Evolutionary conservation across 2,329 filamentous ascomycete species (phyloP).

Genomic region (Colletotrichum lentis): DNA sequence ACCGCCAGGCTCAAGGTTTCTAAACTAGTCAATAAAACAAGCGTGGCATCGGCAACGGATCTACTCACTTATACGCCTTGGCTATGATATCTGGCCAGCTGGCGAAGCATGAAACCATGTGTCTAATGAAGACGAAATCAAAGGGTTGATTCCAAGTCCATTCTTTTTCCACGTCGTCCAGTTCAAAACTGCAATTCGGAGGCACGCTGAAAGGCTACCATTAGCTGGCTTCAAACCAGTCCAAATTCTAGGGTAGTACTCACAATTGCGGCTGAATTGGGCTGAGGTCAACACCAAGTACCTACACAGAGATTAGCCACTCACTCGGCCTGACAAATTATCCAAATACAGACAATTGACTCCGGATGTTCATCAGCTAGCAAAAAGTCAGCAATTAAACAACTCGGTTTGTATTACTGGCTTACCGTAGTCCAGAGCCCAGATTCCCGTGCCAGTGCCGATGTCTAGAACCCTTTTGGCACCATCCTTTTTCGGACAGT

Average conservation of each 20-base stretch:
- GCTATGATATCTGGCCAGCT: constrained; percentile 41
- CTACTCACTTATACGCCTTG: constrained; percentile 40
- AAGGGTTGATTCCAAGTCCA: constrained; percentile 47
- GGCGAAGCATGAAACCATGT: constrained; percentile 43
- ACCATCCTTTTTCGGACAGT: constrained; percentile 41
- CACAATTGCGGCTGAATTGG: constrained; percentile 48
- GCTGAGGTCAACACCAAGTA: constrained; percentile 46
- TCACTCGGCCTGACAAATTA: too few species aligned
- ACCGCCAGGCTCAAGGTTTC: constrained; percentile 46
- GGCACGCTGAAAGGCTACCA: constrained; percentile 45
- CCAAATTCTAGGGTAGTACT: constrained; percentile 32
- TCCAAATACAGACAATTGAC: constrained; percentile 40
- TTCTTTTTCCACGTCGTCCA: constrained; percentile 48
- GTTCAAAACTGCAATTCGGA: constrained; percentile 55
- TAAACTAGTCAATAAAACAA: neutral
- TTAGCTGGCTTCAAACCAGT: neutral
- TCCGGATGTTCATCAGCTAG: constrained; percentile 45
- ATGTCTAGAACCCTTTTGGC: constrained; percentile 40
- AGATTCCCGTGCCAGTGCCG: constrained; percentile 42
- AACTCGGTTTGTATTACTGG: neutral
- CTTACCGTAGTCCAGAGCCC: constrained; percentile 43
- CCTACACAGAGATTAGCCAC: constrained; percentile 22
- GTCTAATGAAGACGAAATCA: constrained; percentile 48
- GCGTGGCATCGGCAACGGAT: constrained; percentile 38
- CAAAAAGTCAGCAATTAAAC: constrained; percentile 24